Evolutionary conservation across 768 basidiomycete genomes (phyloP).

Genomic region (Mycena latifolia): DNA sequence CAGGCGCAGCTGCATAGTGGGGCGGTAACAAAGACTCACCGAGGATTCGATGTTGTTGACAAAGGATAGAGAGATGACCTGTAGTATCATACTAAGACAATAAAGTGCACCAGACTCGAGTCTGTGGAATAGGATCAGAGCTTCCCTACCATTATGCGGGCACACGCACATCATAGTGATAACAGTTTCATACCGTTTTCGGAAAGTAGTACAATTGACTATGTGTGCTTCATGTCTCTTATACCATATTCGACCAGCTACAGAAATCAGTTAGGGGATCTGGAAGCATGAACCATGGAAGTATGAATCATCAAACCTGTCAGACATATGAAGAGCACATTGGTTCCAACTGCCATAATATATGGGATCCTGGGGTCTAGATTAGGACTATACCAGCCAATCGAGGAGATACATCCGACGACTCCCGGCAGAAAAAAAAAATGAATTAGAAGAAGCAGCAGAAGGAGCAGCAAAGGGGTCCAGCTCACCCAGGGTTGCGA

Average conservation of each 20-base stretch:
- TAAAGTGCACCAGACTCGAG: constrained; percentile 18
- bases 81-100: too few species aligned
- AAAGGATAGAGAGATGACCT: too few species aligned
- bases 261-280: background rate
- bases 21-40: too few species aligned
- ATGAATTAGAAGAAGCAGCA: background rate
- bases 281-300: background rate
- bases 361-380: constrained; percentile 11
- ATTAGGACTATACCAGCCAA: constrained; percentile 7
- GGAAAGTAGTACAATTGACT: constrained; percentile 8
- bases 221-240: constrained; percentile 10
- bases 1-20: too few species aligned
- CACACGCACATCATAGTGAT: constrained; percentile 23
- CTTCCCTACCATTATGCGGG: background rate
- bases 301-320: constrained; percentile 17
- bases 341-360: constrained; percentile 14
- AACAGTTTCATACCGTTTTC: background rate
- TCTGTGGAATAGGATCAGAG: constrained; percentile 7
- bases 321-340: constrained; percentile 13
- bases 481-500: constrained; percentile 20
- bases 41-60: too few species aligned
- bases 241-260: constrained; percentile 27
- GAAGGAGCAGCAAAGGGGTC: background rate
- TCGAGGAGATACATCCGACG: constrained; percentile 4
- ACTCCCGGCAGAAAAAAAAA: constrained; percentile 11